Evolutionary conservation across 805 yeast species (phyloP).

Genomic region (Wickerhamomyces chambardii): DNA sequence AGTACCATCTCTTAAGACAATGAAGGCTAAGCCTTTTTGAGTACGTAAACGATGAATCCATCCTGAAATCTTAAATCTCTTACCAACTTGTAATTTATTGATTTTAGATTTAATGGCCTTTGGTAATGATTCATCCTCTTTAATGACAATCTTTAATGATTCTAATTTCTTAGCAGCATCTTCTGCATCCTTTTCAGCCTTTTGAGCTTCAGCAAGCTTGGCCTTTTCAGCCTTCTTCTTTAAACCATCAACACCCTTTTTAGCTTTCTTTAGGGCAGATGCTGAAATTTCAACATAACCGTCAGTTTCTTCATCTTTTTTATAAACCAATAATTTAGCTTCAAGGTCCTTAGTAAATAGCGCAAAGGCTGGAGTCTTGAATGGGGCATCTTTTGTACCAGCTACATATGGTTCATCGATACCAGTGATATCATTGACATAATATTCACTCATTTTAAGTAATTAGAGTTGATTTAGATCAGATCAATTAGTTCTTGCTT

Average conservation of each 20-base stretch:
- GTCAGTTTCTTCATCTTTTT: conserved; percentile 48
- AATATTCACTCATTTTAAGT: conserved; percentile 29
- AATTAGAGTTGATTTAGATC: neutral
- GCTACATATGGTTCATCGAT: conserved; percentile 44
- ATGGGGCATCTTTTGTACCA: conserved; percentile 69
- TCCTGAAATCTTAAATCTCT: conserved; percentile 76
- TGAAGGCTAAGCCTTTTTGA: conserved; percentile 87
- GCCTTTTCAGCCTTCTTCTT: conserved; percentile 57
- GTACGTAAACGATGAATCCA: conserved; percentile 94
- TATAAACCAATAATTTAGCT: conserved; percentile 51
- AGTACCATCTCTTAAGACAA: conserved; percentile 92
- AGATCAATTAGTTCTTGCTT: too few species aligned
- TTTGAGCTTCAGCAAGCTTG: conserved; percentile 41
- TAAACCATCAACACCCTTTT: conserved; percentile 89
- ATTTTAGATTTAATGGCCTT: conserved; percentile 62
- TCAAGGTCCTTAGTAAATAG: conserved; percentile 31
- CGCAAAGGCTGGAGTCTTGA: conserved; percentile 80
- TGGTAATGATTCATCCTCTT: conserved; percentile 68
- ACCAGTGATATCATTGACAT: conserved; percentile 71
- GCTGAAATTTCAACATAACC: conserved; percentile 74
- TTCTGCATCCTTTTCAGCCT: conserved; percentile 50
- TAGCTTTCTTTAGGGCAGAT: conserved; percentile 91
- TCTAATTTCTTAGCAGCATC: conserved; percentile 73
- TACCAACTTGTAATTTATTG: conserved; percentile 36
- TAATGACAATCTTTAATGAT: conserved; percentile 67